phyloP scores from a whole-genome alignment of 2,329 filamentous ascomycete genomes.

The Emergomyces pasteurianus region DNA sequence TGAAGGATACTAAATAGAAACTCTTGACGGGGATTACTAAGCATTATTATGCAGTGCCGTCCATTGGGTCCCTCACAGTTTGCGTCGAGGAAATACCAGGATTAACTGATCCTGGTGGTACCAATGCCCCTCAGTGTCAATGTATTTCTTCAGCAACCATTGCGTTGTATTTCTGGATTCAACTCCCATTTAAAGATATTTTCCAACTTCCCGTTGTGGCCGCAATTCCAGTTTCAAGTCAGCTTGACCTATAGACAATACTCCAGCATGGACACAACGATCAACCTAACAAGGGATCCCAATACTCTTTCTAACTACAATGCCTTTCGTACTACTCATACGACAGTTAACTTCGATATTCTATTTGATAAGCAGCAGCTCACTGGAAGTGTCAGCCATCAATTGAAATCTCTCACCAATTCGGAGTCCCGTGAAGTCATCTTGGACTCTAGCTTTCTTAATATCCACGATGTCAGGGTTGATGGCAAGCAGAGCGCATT shows the following conservation, averaged over 20 bases:
- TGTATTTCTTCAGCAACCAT: background rate
- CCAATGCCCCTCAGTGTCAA: background rate
- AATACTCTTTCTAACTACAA: constrained; percentile 89
- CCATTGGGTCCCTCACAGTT: too few relatives aligned
- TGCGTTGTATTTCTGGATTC: background rate
- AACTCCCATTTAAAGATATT: background rate
- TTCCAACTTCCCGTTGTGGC: background rate
- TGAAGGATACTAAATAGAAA: too few relatives aligned
- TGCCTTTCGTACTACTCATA: constrained; percentile 74
- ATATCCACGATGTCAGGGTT: constrained; percentile 60
- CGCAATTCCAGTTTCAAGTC: background rate
- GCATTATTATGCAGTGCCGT: too few relatives aligned
- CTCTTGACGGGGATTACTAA: too few relatives aligned
- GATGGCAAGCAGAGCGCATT: constrained; percentile 54
- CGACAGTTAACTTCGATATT: constrained; percentile 66
- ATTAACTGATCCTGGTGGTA: background rate
- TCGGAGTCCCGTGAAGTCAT: constrained; percentile 63
- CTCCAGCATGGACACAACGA: constrained; percentile 23
- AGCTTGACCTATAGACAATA: background rate
- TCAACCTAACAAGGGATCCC: constrained; percentile 55
- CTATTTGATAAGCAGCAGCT: constrained; percentile 72
- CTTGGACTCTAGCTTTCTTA: constrained; percentile 76
- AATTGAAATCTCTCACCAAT: constrained; percentile 65
- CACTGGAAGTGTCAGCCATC: constrained; percentile 62
- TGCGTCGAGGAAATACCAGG: too few relatives aligned